These are phyloP conservation scores for Ophiostoma montium DNA, from an alignment of 2,329 filamentous ascomycete species.

Conservation along the genomic window DNA sequence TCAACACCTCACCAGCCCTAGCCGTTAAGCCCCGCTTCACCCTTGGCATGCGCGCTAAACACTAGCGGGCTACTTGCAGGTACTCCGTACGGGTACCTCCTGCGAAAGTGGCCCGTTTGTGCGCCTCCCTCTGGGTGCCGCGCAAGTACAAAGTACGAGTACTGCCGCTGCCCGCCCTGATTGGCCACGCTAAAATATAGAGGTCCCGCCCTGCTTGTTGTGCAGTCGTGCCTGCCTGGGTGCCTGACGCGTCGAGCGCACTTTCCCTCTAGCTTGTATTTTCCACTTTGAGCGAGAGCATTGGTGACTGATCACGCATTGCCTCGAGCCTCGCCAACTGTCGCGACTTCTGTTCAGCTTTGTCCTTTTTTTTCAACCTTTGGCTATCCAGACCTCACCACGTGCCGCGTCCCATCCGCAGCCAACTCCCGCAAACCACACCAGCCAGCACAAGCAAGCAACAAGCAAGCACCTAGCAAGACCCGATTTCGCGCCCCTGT, in stretches of 20 bases:
- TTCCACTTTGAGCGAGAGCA: background rate
- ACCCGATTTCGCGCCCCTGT: no score
- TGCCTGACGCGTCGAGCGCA: constrained; percentile 6
- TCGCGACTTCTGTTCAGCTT: background rate
- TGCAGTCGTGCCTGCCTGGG: constrained; percentile 4
- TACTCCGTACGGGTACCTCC: background rate
- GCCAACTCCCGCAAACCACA: no score
- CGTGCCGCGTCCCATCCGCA: background rate
- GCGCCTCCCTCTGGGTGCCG: no score
- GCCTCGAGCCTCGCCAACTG: background rate
- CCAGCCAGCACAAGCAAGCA: no score
- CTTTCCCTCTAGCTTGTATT: background rate
- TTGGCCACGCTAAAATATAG: background rate
- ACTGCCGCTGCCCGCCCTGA: background rate
- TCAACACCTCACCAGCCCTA: background rate
- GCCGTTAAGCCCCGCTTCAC: background rate
- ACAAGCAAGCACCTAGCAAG: no score
- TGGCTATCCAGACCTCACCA: background rate
- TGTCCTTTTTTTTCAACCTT: background rate
- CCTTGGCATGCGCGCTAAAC: background rate
- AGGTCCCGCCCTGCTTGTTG: background rate
- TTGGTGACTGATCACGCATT: background rate
- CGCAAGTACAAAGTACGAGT: no score
- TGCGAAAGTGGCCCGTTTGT: background rate
- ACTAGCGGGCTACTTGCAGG: background rate